Evolutionary conservation across 371 early-diverging fungal species (phyloP).

Genomic region (Cladochytrium tenue): DNA sequence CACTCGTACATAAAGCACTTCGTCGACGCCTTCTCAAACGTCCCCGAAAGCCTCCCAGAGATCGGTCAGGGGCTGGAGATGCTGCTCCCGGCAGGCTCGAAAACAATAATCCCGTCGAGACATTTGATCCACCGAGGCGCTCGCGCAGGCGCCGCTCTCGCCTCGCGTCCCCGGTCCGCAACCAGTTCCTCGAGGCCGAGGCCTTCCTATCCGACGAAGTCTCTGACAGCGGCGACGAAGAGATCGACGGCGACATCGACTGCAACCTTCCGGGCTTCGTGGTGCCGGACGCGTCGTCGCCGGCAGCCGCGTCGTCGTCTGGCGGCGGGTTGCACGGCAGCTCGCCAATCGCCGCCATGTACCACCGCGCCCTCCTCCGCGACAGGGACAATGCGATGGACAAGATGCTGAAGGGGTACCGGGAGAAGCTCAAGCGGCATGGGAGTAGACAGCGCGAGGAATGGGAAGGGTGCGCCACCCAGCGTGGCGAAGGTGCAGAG

Average conservation of each 20-base stretch:
- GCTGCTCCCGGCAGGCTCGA: no score
- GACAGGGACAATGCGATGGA: not conserved
- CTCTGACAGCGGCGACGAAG: constrained; percentile 27
- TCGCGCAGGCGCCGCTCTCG: no score
- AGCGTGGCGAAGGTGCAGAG: constrained; percentile 25
- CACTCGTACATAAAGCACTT: not conserved
- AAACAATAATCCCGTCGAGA: no score
- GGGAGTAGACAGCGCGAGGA: constrained; percentile 11
- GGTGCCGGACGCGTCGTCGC: constrained; percentile 18
- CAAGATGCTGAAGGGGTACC: constrained; percentile 3
- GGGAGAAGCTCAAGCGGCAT: constrained; percentile 1
- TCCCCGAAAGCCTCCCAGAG: constrained; percentile 16
- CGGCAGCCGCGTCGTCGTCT: constrained; percentile 9
- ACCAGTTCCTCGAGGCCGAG: constrained; percentile 19
- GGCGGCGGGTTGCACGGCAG: constrained; percentile 8
- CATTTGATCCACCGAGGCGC: no score
- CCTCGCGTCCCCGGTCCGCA: not conserved
- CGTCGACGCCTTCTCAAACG: constrained; percentile 15
- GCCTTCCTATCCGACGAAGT: constrained; percentile 29
- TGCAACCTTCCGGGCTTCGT: constrained; percentile 35
- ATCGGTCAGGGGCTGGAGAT: not conserved
- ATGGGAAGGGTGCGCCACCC: constrained; percentile 27
- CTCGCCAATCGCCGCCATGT: constrained; percentile 18
- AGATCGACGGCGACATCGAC: constrained; percentile 29
- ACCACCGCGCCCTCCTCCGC: constrained; percentile 13